Percentiles rank a stretch among this genome's conserved stretches.
Evolutionary conservation across 2,329 filamentous ascomycete genomes (phyloP).

Genomic region (Botrytis fabae): DNA sequence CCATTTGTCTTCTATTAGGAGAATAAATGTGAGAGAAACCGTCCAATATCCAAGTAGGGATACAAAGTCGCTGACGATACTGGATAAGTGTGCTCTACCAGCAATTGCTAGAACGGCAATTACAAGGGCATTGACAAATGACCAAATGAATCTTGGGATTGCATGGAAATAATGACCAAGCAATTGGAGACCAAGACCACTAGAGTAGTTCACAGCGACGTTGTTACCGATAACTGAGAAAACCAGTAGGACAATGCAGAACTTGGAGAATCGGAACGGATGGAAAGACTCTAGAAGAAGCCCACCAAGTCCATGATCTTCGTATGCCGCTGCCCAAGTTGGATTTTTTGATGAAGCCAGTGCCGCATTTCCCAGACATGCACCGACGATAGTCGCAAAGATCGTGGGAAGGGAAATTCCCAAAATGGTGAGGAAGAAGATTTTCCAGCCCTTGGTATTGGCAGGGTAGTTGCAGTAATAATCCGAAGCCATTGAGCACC

Average conservation of each 20-base stretch:
- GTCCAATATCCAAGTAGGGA: slow-evolving; percentile 40
- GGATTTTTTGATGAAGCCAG: slow-evolving; percentile 42
- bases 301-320: slow-evolving; percentile 48
- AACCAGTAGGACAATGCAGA: slow-evolving; percentile 43
- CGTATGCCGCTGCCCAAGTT: slow-evolving; percentile 45
- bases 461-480: slow-evolving; percentile 41
- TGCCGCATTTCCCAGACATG: slow-evolving; percentile 45
- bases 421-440: slow-evolving; percentile 36
- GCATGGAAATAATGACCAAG: slow-evolving; percentile 40
- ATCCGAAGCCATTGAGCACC: slow-evolving; percentile 40
- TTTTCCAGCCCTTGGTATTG: slow-evolving; percentile 39
- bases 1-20: slow-evolving; percentile 37
- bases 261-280: slow-evolving; percentile 50
- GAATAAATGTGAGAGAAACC: slow-evolving; percentile 37
- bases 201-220: slow-evolving; percentile 39
- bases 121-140: slow-evolving; percentile 36
- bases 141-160: slow-evolving; percentile 41
- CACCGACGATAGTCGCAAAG: slow-evolving; percentile 49
- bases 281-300: slow-evolving; percentile 49
- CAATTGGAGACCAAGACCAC: slow-evolving; percentile 38
- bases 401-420: slow-evolving; percentile 38
- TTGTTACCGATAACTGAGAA: slow-evolving; percentile 41
- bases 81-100: slow-evolving; percentile 35
- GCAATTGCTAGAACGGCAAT: slow-evolving; percentile 38
- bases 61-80: slow-evolving; percentile 38